These are phyloP conservation scores for Aspergillus fumigatus DNA, from an alignment of 2,329 filamentous ascomycete genomes.

Conservation along the genomic window DNA sequence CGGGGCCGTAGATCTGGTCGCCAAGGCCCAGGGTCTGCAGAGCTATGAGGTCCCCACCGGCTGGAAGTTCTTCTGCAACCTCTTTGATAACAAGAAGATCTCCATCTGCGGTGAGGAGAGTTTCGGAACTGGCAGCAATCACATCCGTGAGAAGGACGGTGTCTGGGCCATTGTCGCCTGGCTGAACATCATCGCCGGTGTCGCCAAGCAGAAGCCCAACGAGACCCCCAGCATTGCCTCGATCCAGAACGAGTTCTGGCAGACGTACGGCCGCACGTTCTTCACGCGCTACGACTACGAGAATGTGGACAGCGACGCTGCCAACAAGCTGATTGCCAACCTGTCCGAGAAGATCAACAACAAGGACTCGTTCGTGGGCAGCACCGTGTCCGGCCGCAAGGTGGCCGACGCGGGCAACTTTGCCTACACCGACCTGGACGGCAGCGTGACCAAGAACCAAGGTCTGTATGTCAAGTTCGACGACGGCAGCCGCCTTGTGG, in stretches of 20 bases:
- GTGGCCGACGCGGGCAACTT: conserved; percentile 92
- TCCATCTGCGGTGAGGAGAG: conserved; percentile 98
- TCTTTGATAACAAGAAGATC: conserved; percentile 91
- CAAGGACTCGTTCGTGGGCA: conserved; percentile 73
- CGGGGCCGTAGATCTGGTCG: conserved; percentile 90
- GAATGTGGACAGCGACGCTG: conserved; percentile 84
- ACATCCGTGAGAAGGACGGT: conserved; percentile 98
- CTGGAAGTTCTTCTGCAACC: conserved; percentile 98
- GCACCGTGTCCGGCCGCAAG: conserved; percentile 74
- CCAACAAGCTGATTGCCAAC: conserved; percentile 81
- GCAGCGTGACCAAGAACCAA: conserved; percentile 91
- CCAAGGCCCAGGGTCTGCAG: conserved; percentile 85
- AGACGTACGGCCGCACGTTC: conserved; percentile 91
- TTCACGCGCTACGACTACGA: conserved; percentile 99
- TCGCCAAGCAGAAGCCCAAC: conserved; percentile 74
- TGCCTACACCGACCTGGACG: conserved; percentile 97
- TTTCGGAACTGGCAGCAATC: conserved; percentile 96
- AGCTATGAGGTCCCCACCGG: conserved; percentile 97
- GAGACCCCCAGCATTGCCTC: conserved; percentile 88
- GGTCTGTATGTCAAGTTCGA: conserved; percentile 93
- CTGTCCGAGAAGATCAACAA: conserved; percentile 73
- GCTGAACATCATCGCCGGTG: conserved; percentile 96
- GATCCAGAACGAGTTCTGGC: conserved; percentile 98
- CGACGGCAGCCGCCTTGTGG: conserved; percentile 89
- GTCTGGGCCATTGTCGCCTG: conserved; percentile 96